Conservation (phyloP, 352 stramenopile species). For the Phytophthora tentaculata region DNA sequence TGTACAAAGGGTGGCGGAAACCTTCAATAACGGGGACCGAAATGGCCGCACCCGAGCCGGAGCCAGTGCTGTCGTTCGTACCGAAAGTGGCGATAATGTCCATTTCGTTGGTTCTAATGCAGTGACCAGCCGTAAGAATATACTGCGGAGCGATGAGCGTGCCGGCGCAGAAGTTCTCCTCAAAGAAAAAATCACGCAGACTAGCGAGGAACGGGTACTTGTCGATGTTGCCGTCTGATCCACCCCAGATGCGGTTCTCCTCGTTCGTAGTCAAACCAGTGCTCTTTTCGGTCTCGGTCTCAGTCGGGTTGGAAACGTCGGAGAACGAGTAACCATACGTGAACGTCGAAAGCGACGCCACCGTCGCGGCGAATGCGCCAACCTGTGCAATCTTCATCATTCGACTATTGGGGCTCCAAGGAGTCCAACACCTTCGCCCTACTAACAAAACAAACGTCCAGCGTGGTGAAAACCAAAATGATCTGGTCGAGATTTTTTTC, state of each 20-base stretch:
- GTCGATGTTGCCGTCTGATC: constrained; percentile 20
- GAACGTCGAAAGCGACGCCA: constrained; percentile 13
- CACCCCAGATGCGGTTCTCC: constrained; percentile 33
- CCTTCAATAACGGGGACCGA: constrained; percentile 16
- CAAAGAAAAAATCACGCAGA: constrained; percentile 44
- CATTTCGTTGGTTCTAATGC: constrained; percentile 45
- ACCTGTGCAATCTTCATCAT: constrained; percentile 31
- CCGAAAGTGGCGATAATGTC: constrained; percentile 33
- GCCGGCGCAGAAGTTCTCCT: constrained; percentile 59
- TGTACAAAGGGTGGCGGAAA: constrained; percentile 38
- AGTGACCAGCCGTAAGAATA: constrained; percentile 77
- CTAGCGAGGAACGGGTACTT: constrained; percentile 64
- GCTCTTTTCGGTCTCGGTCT: constrained; percentile 5
- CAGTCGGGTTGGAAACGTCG: not conserved
- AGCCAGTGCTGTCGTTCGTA: constrained; percentile 25
- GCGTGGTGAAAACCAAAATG: constrained; percentile 30
- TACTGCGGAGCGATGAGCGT: constrained; percentile 63
- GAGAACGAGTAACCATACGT: constrained; percentile 30
- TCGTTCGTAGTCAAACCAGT: constrained; percentile 30
- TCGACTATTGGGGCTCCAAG: not conserved
- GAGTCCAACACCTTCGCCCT: not conserved
- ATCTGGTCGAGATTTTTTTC: constrained; percentile 10
- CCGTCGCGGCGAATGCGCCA: constrained; percentile 16
- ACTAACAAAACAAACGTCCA: not conserved
- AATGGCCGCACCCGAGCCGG: constrained; percentile 2